Conservation (phyloP, 139 green algal genomes). For the Pleodorina starrii region DNA sequence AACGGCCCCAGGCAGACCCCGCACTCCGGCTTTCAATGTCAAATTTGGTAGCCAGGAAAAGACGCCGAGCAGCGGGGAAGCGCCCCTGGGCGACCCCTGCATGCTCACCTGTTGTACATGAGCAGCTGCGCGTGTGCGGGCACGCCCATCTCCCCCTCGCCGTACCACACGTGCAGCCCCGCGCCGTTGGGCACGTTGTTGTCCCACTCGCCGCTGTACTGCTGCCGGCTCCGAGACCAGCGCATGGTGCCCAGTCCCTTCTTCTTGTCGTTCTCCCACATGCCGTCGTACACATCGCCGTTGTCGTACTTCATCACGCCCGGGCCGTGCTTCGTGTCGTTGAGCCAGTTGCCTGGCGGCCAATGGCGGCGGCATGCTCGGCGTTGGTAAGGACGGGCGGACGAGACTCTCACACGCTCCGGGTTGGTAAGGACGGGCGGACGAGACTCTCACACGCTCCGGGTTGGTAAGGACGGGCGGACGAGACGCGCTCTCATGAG, state of each 20-base stretch:
- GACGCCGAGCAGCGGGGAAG: too few species aligned
- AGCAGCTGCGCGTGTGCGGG: conserved; percentile 72
- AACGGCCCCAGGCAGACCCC: too few species aligned
- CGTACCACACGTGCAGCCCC: conserved; percentile 74
- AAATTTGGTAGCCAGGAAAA: too few species aligned
- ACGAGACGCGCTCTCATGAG: too few species aligned
- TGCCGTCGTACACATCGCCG: conserved; percentile 73
- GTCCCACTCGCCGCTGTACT: conserved; percentile 72
- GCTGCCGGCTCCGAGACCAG: conserved; percentile 65
- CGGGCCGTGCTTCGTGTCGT: conserved; percentile 73
- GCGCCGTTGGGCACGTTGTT: conserved; percentile 71
- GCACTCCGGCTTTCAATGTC: too few species aligned
- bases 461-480: too few species aligned
- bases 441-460: too few species aligned
- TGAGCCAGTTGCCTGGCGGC: conserved; percentile 68
- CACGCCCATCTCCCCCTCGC: conserved; percentile 38
- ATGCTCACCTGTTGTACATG: conserved; percentile 81
- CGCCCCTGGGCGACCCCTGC: too few species aligned
- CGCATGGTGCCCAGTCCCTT: conserved; percentile 67
- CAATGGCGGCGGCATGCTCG: too few species aligned
- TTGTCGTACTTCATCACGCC: conserved; percentile 74
- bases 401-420: too few species aligned
- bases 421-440: too few species aligned
- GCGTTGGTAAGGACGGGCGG: too few species aligned
- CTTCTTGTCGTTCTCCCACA: conserved; percentile 68